phyloP scores from a whole-genome alignment of 345 rosid species.

The Acer negundo region DNA sequence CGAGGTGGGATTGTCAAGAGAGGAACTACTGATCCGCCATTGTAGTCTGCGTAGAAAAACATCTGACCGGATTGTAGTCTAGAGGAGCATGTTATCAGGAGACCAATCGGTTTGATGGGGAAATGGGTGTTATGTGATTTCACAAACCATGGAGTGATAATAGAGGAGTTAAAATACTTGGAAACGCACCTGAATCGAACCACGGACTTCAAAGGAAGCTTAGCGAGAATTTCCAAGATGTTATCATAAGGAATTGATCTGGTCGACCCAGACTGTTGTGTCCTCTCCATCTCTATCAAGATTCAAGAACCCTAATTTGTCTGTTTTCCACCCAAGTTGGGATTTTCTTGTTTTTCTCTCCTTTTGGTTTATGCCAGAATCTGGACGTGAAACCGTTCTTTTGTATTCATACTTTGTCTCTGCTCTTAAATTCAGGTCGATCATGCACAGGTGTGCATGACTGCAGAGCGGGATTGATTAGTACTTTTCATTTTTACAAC shows the following conservation, averaged over 20 bases:
- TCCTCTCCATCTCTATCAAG: not conserved
- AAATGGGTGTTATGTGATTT: not conserved
- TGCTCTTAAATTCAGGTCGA: not conserved
- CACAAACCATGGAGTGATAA: conserved; percentile 12
- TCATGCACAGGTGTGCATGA: not conserved
- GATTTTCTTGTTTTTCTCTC: no score
- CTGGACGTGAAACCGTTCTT: no score
- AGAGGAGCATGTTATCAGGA: conserved; percentile 16
- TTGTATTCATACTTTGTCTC: not conserved
- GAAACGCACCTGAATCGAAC: conserved; percentile 22
- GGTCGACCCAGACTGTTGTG: not conserved
- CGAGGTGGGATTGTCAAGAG: conserved; percentile 14
- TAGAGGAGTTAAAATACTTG: conserved; percentile 11
- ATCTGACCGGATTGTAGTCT: conserved; percentile 20
- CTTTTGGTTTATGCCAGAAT: no score
- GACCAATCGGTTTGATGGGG: not conserved
- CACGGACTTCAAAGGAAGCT: conserved; percentile 26
- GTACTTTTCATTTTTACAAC: no score
- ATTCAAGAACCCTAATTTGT: no score
- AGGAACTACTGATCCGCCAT: conserved; percentile 13
- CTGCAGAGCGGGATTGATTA: not conserved
- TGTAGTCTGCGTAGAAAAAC: conserved; percentile 16
- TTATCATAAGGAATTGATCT: not conserved
- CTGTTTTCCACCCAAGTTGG: no score
- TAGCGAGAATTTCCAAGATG: conserved; percentile 3